Evolutionary conservation across 148 eudicot species (phyloP).

Genomic region (Chenopodium album): DNA sequence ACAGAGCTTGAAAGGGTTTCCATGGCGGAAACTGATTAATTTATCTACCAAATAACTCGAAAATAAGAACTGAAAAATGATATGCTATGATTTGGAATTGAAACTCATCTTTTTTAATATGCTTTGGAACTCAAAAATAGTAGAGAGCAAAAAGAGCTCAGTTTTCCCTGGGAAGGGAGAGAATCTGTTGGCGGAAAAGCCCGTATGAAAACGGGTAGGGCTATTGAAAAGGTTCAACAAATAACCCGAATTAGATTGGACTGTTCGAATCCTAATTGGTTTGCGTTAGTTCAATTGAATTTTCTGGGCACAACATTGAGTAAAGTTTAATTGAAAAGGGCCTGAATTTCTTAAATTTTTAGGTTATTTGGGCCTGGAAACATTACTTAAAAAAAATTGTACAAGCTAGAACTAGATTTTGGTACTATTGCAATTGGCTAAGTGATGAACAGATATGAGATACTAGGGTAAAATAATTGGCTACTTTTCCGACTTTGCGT

Average conservation of each 20-base stretch:
- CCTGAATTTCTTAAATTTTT: too few species aligned
- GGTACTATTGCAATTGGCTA: too few species aligned
- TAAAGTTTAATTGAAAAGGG: too few species aligned
- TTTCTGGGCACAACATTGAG: background rate
- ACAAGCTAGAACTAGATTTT: too few species aligned
- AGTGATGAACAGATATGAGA: too few species aligned
- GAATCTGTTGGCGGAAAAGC: background rate
- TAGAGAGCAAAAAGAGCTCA: background rate
- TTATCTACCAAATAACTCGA: background rate
- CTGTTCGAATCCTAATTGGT: background rate
- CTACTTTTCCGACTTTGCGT: too few species aligned
- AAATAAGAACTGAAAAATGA: background rate
- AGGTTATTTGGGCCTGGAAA: too few species aligned
- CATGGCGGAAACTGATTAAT: constrained; percentile 23
- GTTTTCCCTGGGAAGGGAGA: background rate
- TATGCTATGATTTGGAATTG: background rate
- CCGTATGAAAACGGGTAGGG: constrained; percentile 2
- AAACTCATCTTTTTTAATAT: background rate
- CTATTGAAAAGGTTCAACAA: background rate
- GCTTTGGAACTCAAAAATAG: background rate
- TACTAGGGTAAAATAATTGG: too few species aligned
- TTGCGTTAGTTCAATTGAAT: background rate
- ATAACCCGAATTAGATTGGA: background rate
- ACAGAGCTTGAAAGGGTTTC: constrained; percentile 45
- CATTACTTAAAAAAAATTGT: too few species aligned